Evolutionary conservation across 1,284 basidiomycete species (phyloP).

Genomic region (Tylopilus sp.): DNA sequence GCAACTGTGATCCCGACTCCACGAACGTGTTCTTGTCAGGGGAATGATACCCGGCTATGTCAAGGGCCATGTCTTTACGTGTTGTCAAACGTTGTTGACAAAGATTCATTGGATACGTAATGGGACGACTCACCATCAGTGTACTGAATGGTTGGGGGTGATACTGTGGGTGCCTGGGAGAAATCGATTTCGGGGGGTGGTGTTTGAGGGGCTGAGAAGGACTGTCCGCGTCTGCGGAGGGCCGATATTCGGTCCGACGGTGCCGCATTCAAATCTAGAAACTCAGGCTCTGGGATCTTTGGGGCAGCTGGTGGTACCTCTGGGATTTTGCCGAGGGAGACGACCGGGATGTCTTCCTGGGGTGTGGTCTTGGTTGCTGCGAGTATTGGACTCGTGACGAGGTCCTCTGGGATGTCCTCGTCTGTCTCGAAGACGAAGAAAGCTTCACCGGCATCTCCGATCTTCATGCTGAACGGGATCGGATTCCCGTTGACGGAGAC

Average conservation of each 20-base stretch:
- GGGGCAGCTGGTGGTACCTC: constrained; percentile 8
- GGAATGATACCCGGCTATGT: constrained; percentile 65
- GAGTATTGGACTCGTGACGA: constrained; percentile 91
- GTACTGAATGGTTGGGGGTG: constrained; percentile 66
- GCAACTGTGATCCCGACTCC: constrained; percentile 6
- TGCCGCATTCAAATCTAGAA: constrained; percentile 29
- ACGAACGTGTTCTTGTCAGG: constrained; percentile 20
- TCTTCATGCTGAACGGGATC: constrained; percentile 97
- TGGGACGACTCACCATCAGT: constrained; percentile 50
- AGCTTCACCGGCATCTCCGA: constrained; percentile 96
- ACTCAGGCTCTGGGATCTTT: constrained; percentile 38
- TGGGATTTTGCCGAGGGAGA: constrained; percentile 21
- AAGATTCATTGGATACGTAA: constrained; percentile 16
- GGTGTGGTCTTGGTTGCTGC: constrained; percentile 52
- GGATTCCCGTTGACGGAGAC: constrained; percentile 77
- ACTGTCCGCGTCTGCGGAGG: constrained; percentile 25
- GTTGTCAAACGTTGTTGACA: constrained; percentile 4
- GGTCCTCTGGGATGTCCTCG: constrained; percentile 86
- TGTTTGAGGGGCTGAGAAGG: constrained; percentile 28
- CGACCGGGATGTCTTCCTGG: constrained; percentile 28
- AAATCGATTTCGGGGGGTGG: constrained; percentile 23
- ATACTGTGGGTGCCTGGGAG: constrained; percentile 30
- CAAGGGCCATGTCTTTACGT: constrained; percentile 55
- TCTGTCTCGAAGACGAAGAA: constrained; percentile 99
- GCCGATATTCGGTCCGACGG: constrained; percentile 12